A percentile compares a stretch with the other conserved stretches of the same genome.
These are phyloP conservation scores for Hylodesmum podocarpum DNA, from an alignment of 306 rosid species.

Conservation along the genomic window DNA sequence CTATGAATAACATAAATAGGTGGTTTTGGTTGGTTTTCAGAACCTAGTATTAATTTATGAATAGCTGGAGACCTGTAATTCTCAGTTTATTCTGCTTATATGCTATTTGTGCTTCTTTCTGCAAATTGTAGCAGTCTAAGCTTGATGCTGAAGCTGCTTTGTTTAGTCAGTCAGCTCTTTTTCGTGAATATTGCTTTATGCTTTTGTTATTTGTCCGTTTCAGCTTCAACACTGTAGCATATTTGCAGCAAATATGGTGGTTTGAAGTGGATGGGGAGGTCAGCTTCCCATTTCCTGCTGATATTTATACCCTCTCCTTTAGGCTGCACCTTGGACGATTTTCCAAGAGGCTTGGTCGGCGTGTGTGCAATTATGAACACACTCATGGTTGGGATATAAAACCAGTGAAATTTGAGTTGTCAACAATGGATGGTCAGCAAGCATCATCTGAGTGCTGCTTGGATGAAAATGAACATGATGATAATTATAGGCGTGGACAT, in stretches of 20 bases:
- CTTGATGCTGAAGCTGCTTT: background rate
- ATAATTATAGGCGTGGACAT: constrained; percentile 71
- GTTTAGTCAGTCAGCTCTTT: background rate
- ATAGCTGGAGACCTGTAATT: background rate
- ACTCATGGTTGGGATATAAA: constrained; percentile 92
- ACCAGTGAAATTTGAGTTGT: constrained; percentile 73
- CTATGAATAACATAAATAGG: background rate
- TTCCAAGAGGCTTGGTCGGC: constrained; percentile 79
- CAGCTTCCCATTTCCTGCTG: constrained; percentile 80
- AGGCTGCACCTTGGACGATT: constrained; percentile 89
- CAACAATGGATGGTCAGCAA: constrained; percentile 73
- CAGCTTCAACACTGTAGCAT: constrained; percentile 82
- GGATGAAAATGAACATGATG: constrained; percentile 58
- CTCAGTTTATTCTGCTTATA: constrained; percentile 1
- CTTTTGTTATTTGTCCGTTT: constrained; percentile 36
- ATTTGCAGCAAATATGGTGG: constrained; percentile 98
- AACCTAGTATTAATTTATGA: background rate
- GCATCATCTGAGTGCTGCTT: constrained; percentile 63
- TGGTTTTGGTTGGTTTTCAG: constrained; percentile 23
- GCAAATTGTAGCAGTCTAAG: background rate
- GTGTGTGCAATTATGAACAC: constrained; percentile 77
- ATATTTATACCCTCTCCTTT: constrained; percentile 72
- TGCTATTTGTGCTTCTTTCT: constrained; percentile 13
- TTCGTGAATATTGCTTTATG: background rate
- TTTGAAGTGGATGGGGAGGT: constrained; percentile 86